Conservation (phyloP, 352 stramenopile species). For the Chrysophaeum taylorii region DNA sequence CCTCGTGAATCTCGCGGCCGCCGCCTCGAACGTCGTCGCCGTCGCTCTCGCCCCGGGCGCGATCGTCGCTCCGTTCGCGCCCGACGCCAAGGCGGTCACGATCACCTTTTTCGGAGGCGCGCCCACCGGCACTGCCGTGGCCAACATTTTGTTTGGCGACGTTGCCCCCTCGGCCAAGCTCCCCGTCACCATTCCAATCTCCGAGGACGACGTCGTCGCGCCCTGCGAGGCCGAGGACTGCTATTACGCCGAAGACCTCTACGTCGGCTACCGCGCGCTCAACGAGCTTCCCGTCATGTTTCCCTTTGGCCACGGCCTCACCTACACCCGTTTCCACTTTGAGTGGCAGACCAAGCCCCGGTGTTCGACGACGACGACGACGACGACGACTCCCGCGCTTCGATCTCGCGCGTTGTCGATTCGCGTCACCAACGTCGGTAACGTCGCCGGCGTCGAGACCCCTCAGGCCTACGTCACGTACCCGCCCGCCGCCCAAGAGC, state of each 20-base stretch:
- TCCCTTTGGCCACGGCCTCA: conserved; percentile 67
- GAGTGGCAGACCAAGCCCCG: conserved; percentile 32
- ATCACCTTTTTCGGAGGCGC: conserved; percentile 68
- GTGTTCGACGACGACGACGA: conserved; percentile 17
- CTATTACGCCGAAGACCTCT: conserved; percentile 28
- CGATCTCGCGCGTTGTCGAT: conserved; percentile 12
- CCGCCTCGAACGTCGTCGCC: conserved; percentile 51
- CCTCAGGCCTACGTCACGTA: conserved; percentile 25
- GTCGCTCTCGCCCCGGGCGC: conserved; percentile 67
- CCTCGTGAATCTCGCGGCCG: conserved; percentile 48
- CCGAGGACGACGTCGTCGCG: conserved; percentile 37
- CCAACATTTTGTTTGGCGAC: conserved; percentile 63
- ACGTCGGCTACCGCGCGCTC: conserved; percentile 24
- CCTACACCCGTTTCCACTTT: conserved; percentile 62
- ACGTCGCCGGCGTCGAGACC: conserved; percentile 16
- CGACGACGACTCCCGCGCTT: background rate
- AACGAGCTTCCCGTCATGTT: conserved; percentile 39
- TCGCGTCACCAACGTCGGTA: conserved; percentile 18
- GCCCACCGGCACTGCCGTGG: conserved; percentile 59
- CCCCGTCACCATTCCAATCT: conserved; percentile 66
- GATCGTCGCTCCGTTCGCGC: conserved; percentile 53
- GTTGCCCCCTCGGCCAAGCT: conserved; percentile 63
- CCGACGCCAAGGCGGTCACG: conserved; percentile 53
- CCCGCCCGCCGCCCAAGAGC: conserved; percentile 10
- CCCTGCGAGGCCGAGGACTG: conserved; percentile 25